A percentile compares a stretch with the other conserved stretches of the same genome.
These are phyloP conservation scores for Aspergillus nanangensis DNA, from an alignment of 495 filamentous ascomycete species.

Conservation along the genomic window DNA sequence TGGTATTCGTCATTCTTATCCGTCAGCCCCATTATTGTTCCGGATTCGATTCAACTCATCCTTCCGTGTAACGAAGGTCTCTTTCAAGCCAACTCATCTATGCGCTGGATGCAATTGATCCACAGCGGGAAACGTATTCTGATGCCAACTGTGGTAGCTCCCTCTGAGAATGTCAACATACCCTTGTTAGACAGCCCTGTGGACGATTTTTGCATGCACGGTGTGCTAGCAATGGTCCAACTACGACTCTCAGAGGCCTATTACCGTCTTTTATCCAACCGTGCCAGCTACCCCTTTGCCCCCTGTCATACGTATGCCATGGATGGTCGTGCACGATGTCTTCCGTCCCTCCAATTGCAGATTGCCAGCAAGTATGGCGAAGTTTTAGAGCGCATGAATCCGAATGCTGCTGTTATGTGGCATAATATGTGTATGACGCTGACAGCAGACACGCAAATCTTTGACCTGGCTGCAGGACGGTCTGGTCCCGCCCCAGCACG, in stretches of 20 bases:
- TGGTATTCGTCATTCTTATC: constrained; percentile 49
- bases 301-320: constrained; percentile 43
- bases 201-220: constrained; percentile 37
- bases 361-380: constrained; percentile 35
- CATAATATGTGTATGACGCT: constrained; percentile 52
- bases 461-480: constrained; percentile 47
- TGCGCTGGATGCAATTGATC: constrained; percentile 44
- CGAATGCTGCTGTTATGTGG: constrained; percentile 46
- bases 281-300: constrained; percentile 36
- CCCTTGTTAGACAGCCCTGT: constrained; percentile 29
- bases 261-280: constrained; percentile 40
- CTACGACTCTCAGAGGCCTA: constrained; percentile 42
- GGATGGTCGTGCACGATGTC: constrained; percentile 38
- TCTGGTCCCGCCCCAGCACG: constrained; percentile 38
- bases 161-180: constrained; percentile 33
- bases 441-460: constrained; percentile 46
- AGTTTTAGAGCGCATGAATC: constrained; percentile 36
- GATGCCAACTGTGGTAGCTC: constrained; percentile 35
- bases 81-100: constrained; percentile 39
- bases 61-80: constrained; percentile 44
- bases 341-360: constrained; percentile 36
- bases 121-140: constrained; percentile 33
- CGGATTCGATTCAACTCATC: constrained; percentile 45
- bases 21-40: constrained; percentile 41
- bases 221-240: constrained; percentile 36